Base-by-base conservation (phyloP, 1,284 basidiomycete genomes). In the Waitea zeae region DNA sequence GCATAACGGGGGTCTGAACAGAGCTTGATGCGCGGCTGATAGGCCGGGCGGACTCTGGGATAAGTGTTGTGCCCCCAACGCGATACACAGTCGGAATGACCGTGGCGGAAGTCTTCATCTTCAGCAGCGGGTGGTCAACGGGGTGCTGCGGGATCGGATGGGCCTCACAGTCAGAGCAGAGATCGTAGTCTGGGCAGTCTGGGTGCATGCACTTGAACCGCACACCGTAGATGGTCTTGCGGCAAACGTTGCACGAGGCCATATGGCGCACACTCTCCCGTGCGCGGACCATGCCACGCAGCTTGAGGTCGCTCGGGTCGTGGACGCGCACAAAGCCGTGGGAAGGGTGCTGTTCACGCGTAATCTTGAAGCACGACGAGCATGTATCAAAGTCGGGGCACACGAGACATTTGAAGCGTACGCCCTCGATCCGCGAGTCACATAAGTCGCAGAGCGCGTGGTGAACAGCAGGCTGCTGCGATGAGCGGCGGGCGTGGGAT, bases 171-270 rank as follows among this genome's bases (percentile, higher is more conserved):
- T 58, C 55, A 44, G 68, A 66, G 55, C 87, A 92, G 12, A 92
- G 62, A 46, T 92, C 87, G 44, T 76, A 89, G 54, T 92, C 83
- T 1, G 67, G 65, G 53, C 88, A 92, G 12, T 62, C 54, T 12
- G 73, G 66, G 51, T 89, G 78, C 70, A 82, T 72, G 54, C 87
- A 92, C 77, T 88, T 88, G 56, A 71, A 86, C 15, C 83, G 68
- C 22, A 64, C 48, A 2, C 81, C 81, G 19, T 46, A 46, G 38
- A 89, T 78, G 22, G n/a, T 26, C 22, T 26, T 56, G 11, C 50
- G 42, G 52, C 84, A 89, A 4, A 45, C 42, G 41, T 57, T 45
- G 39, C 56, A 58, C 3, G 38, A 41, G 12, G 54, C 55, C 17
- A 48, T 44, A 20, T 46, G 46, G 14, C 31, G 19, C 12, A 17